phyloP scores from a whole-genome alignment of 2,329 filamentous ascomycete genomes.

The Alternaria conjuncta region DNA sequence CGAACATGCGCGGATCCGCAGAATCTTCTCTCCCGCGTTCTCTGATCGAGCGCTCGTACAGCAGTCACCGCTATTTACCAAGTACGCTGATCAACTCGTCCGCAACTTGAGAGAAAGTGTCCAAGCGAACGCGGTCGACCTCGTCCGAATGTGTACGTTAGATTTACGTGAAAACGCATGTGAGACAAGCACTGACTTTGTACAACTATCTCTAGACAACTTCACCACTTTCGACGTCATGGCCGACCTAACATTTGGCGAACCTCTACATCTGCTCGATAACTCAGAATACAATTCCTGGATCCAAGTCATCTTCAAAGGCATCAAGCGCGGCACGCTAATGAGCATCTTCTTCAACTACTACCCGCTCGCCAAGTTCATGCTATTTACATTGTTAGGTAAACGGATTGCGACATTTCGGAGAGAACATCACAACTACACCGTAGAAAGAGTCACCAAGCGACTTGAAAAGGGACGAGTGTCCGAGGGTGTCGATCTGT shows the following conservation, averaged over 20 bases:
- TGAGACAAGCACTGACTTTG: neutral
- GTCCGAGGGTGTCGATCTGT: neutral
- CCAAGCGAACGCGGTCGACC: neutral
- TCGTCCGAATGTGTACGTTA: neutral
- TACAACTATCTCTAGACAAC: constrained; percentile 30
- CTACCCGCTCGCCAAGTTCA: neutral
- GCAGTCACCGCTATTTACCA: neutral
- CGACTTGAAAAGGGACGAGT: constrained; percentile 29
- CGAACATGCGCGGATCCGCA: neutral
- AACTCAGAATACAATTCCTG: constrained; percentile 24
- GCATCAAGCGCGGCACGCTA: neutral
- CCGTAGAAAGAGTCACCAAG: constrained; percentile 27
- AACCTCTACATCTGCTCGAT: constrained; percentile 34
- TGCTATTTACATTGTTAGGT: neutral
- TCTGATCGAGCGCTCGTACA: neutral
- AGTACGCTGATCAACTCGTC: neutral
- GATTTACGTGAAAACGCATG: neutral
- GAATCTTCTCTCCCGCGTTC: neutral
- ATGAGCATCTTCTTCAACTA: neutral
- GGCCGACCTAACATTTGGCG: constrained; percentile 41
- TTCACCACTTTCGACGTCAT: constrained; percentile 42
- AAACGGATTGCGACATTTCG: neutral
- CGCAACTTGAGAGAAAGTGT: constrained; percentile 2
- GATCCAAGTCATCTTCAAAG: neutral
- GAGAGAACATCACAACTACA: constrained; percentile 16